Evolutionary conservation across 345 rosid genomes (phyloP).

Genomic region (Durio zibethinus): DNA sequence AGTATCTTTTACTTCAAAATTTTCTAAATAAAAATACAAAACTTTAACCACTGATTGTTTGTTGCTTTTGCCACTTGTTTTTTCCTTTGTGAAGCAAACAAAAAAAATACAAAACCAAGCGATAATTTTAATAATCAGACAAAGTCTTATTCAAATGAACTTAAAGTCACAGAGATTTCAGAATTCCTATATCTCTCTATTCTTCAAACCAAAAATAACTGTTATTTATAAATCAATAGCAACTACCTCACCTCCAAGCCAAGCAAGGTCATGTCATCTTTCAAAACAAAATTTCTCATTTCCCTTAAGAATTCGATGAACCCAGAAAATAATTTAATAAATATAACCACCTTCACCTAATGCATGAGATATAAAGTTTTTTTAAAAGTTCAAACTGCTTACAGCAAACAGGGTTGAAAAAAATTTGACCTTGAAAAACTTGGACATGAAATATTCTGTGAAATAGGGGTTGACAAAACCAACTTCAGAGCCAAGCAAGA

Average conservation of each 20-base stretch:
- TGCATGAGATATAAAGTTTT: neutral
- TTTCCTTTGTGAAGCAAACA: neutral
- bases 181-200: neutral
- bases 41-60: neutral
- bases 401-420: neutral
- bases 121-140: neutral
- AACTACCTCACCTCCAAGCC: neutral
- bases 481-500: slow-evolving; percentile 42
- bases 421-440: slow-evolving; percentile 42
- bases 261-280: neutral
- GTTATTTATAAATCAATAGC: neutral
- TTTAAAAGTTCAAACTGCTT: neutral
- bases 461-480: slow-evolving; percentile 35
- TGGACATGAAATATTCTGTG: slow-evolving; percentile 54
- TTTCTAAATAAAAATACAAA: neutral
- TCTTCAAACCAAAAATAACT: neutral
- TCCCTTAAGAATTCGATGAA: neutral
- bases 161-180: neutral
- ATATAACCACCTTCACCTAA: neutral
- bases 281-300: neutral
- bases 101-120: neutral
- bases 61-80: neutral
- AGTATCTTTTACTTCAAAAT: neutral
- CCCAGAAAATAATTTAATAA: neutral
- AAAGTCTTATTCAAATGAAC: neutral